Evolutionary conservation across 192 early-diverging fungal species (phyloP).

Genomic region (Spinellus fusiger): DNA sequence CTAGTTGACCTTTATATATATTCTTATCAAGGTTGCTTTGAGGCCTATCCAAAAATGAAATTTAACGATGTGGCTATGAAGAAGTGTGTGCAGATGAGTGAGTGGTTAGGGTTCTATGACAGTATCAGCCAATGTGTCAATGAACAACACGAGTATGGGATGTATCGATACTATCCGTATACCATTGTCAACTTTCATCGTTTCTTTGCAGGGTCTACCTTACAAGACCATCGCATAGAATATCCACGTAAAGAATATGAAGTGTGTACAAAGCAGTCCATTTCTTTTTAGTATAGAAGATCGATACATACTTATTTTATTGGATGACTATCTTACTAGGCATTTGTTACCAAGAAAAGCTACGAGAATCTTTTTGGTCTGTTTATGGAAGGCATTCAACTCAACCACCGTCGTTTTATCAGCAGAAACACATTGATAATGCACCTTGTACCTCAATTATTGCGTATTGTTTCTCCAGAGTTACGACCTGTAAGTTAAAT

Average conservation of each 20-base stretch:
- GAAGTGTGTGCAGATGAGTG: constrained; percentile 58
- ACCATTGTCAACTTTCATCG: constrained; percentile 70
- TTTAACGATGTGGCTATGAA: constrained; percentile 69
- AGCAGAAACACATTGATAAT: constrained; percentile 34
- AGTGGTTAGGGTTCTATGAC: constrained; percentile 86
- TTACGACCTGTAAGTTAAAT: constrained; percentile 55
- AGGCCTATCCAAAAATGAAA: constrained; percentile 79
- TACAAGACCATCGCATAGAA: constrained; percentile 47
- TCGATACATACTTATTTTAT: constrained; percentile 6
- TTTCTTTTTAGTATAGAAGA: neutral
- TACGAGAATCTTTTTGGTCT: constrained; percentile 50
- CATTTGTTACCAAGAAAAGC: constrained; percentile 38
- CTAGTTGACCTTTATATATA: no score
- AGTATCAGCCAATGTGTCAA: constrained; percentile 45
- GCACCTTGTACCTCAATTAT: constrained; percentile 60
- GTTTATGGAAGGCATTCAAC: constrained; percentile 42
- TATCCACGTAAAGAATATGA: constrained; percentile 80
- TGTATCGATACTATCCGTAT: constrained; percentile 66
- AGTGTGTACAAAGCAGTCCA: constrained; percentile 26
- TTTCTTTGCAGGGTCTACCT: constrained; percentile 66
- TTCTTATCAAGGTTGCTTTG: constrained; percentile 70
- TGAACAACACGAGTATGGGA: constrained; percentile 43
- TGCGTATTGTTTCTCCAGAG: constrained; percentile 76
- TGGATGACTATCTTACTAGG: constrained; percentile 12
- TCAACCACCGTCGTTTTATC: constrained; percentile 43